Conservation (phyloP, 345 rosid genomes). For the Ceriops decandra region DNA sequence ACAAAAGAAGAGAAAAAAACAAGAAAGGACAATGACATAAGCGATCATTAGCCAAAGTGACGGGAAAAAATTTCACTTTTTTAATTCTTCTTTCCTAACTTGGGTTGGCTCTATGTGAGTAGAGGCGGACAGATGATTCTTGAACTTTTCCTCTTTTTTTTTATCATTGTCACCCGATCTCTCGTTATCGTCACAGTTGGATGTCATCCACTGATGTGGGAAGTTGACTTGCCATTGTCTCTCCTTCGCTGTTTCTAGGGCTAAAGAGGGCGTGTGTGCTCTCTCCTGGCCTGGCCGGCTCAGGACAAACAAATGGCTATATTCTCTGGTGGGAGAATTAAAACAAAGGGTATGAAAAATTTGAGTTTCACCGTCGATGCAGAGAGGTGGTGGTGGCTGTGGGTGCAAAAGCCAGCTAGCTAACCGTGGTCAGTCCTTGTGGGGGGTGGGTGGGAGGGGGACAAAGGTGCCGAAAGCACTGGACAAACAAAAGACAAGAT, state of each 20-base stretch:
- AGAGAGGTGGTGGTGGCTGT: not conserved
- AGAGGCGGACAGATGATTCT: not conserved
- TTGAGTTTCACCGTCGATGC: not conserved
- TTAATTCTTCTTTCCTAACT: no score
- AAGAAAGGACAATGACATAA: no score
- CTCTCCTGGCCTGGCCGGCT: no score
- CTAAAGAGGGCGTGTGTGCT: no score
- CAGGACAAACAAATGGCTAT: no score
- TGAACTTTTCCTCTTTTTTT: not conserved
- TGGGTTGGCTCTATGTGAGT: not conserved
- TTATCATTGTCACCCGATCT: conserved; percentile 1
- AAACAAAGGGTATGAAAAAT: no score
- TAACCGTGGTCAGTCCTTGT: conserved; percentile 1
- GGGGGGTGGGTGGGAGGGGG: conserved; percentile 1
- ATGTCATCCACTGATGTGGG: conserved; percentile 9
- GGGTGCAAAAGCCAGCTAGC: not conserved
- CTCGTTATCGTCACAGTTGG: not conserved
- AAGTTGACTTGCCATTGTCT: not conserved
- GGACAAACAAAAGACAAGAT: conserved; percentile 30
- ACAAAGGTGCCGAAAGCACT: conserved; percentile 39
- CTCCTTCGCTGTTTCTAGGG: not conserved
- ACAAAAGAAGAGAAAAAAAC: no score
- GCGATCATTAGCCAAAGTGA: not conserved
- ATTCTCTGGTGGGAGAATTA: no score
- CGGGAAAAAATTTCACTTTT: not conserved